Conservation (phyloP, 345 rosid genomes). For the Eucalyptus fibrosa region DNA sequence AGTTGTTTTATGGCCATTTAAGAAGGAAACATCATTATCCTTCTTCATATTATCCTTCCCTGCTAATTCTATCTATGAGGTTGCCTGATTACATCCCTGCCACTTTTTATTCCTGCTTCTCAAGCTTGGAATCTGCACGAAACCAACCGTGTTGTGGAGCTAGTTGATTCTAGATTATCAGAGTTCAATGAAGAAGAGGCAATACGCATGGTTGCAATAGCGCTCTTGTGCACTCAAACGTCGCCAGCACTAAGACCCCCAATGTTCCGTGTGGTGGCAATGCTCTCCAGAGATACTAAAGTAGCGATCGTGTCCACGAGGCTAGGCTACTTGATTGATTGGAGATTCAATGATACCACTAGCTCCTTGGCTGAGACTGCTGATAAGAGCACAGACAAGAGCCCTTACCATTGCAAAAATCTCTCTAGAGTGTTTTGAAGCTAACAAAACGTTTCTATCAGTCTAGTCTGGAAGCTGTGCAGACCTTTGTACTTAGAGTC, state of each 20-base stretch:
- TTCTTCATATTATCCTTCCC: neutral
- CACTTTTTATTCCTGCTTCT: neutral
- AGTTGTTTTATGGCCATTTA: neutral
- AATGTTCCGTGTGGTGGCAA: slow-evolving; percentile 57
- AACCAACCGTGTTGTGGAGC: slow-evolving; percentile 16
- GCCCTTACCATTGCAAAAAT: too few species aligned
- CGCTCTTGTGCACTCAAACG: slow-evolving; percentile 55
- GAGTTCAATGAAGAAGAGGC: slow-evolving; percentile 28
- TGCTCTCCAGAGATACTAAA: slow-evolving; percentile 65
- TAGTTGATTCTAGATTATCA: slow-evolving; percentile 20
- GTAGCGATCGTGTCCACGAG: slow-evolving; percentile 16
- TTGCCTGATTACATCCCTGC: neutral
- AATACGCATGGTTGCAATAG: slow-evolving; percentile 30
- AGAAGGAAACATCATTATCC: neutral
- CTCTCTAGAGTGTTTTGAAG: too few species aligned
- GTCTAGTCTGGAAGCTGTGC: too few species aligned
- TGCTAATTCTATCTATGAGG: neutral
- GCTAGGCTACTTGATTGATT: slow-evolving; percentile 49
- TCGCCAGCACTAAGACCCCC: slow-evolving; percentile 37
- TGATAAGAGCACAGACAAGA: neutral
- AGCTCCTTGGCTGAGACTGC: slow-evolving; percentile 1
- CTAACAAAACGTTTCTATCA: too few species aligned
- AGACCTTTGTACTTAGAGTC: too few species aligned
- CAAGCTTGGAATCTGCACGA: slow-evolving; percentile 65
- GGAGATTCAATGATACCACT: slow-evolving; percentile 30